Percentiles rank a stretch among this genome's conserved stretches.
Evolutionary conservation across 208 protist species (phyloP).

Genomic region (Leishmania lainsoni): DNA sequence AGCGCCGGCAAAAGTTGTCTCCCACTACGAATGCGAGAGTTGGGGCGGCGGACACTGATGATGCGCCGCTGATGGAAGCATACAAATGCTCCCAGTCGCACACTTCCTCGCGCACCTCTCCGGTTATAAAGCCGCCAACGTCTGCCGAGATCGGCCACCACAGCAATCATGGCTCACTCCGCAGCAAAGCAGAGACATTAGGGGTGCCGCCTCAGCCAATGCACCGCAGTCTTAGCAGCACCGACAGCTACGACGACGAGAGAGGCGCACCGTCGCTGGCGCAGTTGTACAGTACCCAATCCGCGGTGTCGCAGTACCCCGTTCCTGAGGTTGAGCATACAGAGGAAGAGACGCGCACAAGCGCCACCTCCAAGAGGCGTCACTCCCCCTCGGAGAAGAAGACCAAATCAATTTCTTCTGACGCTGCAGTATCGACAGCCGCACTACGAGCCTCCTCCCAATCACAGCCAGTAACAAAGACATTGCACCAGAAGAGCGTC

Average conservation of each 20-base stretch:
- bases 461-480: neutral
- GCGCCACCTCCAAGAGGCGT: constrained; percentile 21
- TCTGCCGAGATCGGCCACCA: constrained; percentile 9
- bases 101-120: constrained; percentile 11
- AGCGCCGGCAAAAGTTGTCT: constrained; percentile 2
- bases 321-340: neutral
- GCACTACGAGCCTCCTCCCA: neutral
- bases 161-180: constrained; percentile 20
- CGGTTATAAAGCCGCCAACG: neutral
- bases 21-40: neutral
- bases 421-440: neutral
- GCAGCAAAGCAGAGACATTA: neutral
- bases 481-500: constrained; percentile 7
- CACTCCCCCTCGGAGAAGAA: constrained; percentile 23
- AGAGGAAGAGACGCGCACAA: neutral
- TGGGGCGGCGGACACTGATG: neutral
- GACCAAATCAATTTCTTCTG: neutral
- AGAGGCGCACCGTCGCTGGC: constrained; percentile 14
- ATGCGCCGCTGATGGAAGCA: constrained; percentile 21
- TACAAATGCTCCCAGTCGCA: constrained; percentile 2
- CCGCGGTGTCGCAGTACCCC: neutral
- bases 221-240: constrained; percentile 6
- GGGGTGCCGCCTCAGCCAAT: neutral
- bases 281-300: constrained; percentile 17
- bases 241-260: constrained; percentile 1